These are phyloP conservation scores for Saxophila tyrrhenica DNA, from an alignment of 495 filamentous ascomycete genomes.

Conservation along the genomic window DNA sequence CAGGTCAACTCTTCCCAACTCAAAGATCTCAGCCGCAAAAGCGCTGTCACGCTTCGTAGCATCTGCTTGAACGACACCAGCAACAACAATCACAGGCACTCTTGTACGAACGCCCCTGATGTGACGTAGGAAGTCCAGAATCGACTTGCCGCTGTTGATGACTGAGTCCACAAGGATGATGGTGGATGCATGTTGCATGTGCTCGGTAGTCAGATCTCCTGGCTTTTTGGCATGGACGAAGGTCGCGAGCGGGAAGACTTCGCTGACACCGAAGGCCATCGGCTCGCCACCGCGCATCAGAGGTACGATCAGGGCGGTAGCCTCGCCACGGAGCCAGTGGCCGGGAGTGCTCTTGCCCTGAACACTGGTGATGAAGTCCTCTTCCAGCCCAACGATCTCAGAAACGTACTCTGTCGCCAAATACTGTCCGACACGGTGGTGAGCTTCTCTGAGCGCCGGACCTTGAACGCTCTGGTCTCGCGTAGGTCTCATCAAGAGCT, in stretches of 20 bases:
- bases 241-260: constrained; percentile 42
- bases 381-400: constrained; percentile 43
- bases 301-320: constrained; percentile 44
- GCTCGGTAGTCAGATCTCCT: constrained; percentile 34
- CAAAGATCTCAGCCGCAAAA: constrained; percentile 4
- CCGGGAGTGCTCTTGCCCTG: constrained; percentile 35
- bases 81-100: constrained; percentile 45
- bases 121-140: constrained; percentile 42
- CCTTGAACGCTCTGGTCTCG: constrained; percentile 41
- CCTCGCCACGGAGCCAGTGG: constrained; percentile 42
- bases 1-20: constrained; percentile 26
- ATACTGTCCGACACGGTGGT: constrained; percentile 42
- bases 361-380: constrained; percentile 42
- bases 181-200: constrained; percentile 33
- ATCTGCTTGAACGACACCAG: constrained; percentile 43
- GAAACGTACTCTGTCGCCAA: constrained; percentile 41
- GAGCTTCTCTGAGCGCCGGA: constrained; percentile 39
- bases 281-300: constrained; percentile 58
- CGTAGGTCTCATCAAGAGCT: constrained; percentile 48
- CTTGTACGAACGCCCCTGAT: constrained; percentile 35
- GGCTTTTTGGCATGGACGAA: constrained; percentile 45
- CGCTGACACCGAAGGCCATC: constrained; percentile 53
- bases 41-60: constrained; percentile 26
- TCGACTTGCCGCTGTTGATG: constrained; percentile 45
- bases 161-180: constrained; percentile 53